phyloP scores from a whole-genome alignment of 225 moss, liverwort and hornwort species.

The Straminergon stramineum region DNA sequence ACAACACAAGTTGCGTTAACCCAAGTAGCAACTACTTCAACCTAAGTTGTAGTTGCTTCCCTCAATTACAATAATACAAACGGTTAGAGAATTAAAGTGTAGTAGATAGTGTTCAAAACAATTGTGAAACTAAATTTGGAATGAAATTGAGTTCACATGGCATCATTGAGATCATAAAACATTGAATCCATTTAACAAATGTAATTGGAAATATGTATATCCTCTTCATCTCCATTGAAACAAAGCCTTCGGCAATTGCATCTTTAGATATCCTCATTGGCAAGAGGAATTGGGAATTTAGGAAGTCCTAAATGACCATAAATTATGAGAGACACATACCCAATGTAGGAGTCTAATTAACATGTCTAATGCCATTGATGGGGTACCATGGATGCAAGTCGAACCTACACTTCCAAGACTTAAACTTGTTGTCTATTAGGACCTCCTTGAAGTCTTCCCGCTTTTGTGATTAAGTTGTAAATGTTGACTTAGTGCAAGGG shows the following conservation, averaged over 20 bases:
- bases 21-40: too few species aligned
- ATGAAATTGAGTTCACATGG: neutral
- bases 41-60: neutral
- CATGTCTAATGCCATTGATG: neutral
- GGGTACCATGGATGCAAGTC: neutral
- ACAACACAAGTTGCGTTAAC: neutral
- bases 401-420: neutral
- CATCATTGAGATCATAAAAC: neutral
- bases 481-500: too few species aligned
- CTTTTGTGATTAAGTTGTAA: too few species aligned
- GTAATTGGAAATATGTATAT: neutral
- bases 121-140: too few species aligned
- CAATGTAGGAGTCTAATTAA: neutral
- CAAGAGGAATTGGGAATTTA: neutral
- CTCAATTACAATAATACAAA: neutral
- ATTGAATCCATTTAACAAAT: neutral
- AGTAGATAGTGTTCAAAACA: neutral
- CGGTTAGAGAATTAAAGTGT: neutral
- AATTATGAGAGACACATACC: neutral
- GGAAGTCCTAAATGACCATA: neutral
- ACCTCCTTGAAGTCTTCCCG: too few species aligned
- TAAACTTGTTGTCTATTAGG: too few species aligned
- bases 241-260: fast-evolving
- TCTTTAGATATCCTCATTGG: neutral
- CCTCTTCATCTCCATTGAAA: neutral